Conservation (phyloP, 768 basidiomycete species). For the Daedalea quercina region DNA sequence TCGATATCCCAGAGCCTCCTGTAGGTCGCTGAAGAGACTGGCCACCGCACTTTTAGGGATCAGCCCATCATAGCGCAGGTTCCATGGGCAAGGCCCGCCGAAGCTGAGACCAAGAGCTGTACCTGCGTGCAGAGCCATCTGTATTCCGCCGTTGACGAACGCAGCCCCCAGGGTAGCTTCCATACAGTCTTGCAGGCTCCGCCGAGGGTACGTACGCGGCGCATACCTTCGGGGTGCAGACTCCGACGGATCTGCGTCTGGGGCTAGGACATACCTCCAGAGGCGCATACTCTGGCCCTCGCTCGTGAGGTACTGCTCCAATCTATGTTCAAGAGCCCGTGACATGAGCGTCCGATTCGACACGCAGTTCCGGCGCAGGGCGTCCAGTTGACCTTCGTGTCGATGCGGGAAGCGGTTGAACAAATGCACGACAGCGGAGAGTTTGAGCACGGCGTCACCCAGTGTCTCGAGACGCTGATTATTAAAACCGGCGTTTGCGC, state of each 20-base stretch:
- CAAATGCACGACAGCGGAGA: slow-evolving; percentile 69
- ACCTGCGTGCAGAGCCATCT: slow-evolving; percentile 60
- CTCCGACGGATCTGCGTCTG: slow-evolving; percentile 29
- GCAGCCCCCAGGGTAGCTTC: slow-evolving; percentile 79
- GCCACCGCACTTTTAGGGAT: slow-evolving; percentile 31
- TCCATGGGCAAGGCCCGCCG: slow-evolving; percentile 69
- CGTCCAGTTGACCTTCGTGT: slow-evolving; percentile 79
- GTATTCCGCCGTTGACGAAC: slow-evolving; percentile 66
- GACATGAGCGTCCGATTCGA: slow-evolving; percentile 66
- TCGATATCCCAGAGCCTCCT: slow-evolving; percentile 61
- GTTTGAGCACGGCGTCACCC: slow-evolving; percentile 77
- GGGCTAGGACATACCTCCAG: slow-evolving; percentile 52
- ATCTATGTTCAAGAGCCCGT: slow-evolving; percentile 54
- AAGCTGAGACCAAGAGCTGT: slow-evolving; percentile 61
- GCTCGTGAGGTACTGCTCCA: slow-evolving; percentile 58
- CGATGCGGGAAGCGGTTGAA: slow-evolving; percentile 70
- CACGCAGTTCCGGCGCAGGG: slow-evolving; percentile 55
- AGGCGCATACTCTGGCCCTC: slow-evolving; percentile 45
- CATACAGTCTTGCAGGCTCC: slow-evolving; percentile 84
- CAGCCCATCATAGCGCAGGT: slow-evolving; percentile 40
- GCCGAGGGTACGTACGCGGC: slow-evolving; percentile 48
- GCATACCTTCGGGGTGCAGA: slow-evolving; percentile 23
- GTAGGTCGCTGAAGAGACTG: slow-evolving; percentile 44
- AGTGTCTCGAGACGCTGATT: slow-evolving; percentile 87
- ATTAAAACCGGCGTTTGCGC: slow-evolving; percentile 53